A percentile compares a stretch with the other conserved stretches of the same genome.
Conservation (phyloP, 306 rosid genomes). For the Citrullus mucosospermus region DNA sequence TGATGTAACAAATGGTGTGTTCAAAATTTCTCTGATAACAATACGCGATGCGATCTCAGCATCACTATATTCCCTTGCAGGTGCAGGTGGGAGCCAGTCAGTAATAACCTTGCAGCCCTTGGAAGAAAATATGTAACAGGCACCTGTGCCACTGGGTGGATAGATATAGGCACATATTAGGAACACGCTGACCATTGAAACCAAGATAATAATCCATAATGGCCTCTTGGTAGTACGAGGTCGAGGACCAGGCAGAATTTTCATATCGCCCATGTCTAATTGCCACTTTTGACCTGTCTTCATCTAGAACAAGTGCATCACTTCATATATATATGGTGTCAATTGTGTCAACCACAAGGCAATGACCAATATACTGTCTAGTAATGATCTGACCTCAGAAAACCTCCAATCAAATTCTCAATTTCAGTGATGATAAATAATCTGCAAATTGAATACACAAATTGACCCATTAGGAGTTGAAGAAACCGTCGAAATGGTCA, state of each 20-base stretch:
- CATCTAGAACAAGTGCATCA: constrained; percentile 46
- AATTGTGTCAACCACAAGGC: not conserved
- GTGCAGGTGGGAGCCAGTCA: constrained; percentile 86
- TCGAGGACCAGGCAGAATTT: constrained; percentile 66
- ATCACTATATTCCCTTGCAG: constrained; percentile 62
- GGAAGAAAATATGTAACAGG: constrained; percentile 82
- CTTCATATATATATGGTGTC: constrained; percentile 22
- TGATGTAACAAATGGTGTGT: constrained; percentile 23
- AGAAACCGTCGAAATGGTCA: not conserved
- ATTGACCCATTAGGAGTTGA: not conserved
- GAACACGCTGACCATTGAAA: constrained; percentile 65
- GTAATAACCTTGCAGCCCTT: constrained; percentile 53
- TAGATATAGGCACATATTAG: constrained; percentile 75
- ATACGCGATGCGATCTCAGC: constrained; percentile 72
- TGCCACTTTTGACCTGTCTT: constrained; percentile 66
- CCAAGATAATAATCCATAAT: constrained; percentile 77
- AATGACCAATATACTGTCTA: not conserved
- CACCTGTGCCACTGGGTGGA: constrained; percentile 50
- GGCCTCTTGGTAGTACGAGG: constrained; percentile 81
- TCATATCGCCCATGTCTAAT: constrained; percentile 66
- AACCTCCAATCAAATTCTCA: not conserved
- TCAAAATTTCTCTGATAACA: constrained; percentile 70
- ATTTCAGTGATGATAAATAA: not conserved
- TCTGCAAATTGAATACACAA: not conserved
- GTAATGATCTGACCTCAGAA: not conserved